Evolutionary conservation across 1,284 basidiomycete species (phyloP).

Genomic region (Trichosporon coremiiforme): DNA sequence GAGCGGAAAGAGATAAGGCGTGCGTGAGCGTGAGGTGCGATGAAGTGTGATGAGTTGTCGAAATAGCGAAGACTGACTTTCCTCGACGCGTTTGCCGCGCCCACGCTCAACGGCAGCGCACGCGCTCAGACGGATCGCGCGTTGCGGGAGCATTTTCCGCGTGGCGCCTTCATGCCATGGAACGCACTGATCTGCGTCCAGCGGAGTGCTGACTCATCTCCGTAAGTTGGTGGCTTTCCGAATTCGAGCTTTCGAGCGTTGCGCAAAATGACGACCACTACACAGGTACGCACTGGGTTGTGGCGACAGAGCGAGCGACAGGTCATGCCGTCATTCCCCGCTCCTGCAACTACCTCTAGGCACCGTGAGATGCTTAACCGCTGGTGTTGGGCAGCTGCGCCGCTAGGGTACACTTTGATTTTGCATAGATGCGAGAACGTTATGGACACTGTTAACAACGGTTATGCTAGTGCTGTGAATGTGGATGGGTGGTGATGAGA

Average conservation of each 20-base stretch:
- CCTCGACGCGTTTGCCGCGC: constrained; percentile 3
- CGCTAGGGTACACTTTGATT: constrained; percentile 6
- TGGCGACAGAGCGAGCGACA: background rate
- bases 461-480: background rate
- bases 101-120: background rate
- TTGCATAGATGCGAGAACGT: constrained; percentile 11
- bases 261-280: constrained; percentile 13
- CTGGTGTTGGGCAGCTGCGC: too few species aligned
- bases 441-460: constrained; percentile 13
- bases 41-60: background rate
- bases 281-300: background rate
- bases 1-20: too few species aligned
- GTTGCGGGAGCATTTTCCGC: constrained; percentile 15
- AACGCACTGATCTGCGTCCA: background rate
- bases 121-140: constrained; percentile 13
- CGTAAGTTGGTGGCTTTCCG: background rate
- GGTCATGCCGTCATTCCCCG: background rate
- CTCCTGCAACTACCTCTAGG: background rate
- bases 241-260: constrained; percentile 8
- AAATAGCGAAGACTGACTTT: constrained; percentile 9
- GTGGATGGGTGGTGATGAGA: background rate
- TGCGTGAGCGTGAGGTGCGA: too few species aligned
- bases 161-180: background rate
- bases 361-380: background rate
- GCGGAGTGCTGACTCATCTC: background rate